Base-by-base conservation (phyloP, 2,329 filamentous ascomycete genomes). In the Aspergillus luchuensis region DNA sequence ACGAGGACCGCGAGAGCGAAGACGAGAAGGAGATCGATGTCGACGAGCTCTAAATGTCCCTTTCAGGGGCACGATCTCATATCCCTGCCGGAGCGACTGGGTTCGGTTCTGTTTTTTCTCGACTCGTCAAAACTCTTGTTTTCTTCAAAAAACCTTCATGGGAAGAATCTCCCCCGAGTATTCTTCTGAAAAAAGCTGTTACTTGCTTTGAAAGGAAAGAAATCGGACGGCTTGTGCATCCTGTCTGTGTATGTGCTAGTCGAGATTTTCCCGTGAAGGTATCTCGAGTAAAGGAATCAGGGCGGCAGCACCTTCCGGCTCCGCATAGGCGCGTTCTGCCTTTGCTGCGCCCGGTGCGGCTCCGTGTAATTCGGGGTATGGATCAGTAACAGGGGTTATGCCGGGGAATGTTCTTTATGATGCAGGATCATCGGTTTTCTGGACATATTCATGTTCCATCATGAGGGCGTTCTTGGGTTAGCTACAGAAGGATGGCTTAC, bases 1-100 rank as follows among this genome's bases (percentile, higher is more conserved):
- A 96, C 82, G 93, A 98, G 79, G 94, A 97, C 79, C 84, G 89
- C 68, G 89, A 91, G 66, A 83, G 78, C 61, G 82, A 81, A 72
- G 85, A 84, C 66, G 87, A 85, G 76, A 92, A 91, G 83, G 92
- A 96, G 71, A 88, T 97, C 73, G 92, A 96, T 78, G 91, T 97
- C 77, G 94, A 98, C 82, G 92, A 97, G 79, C 97, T 98, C 79
- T 97, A 88, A 86, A 75, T 60, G 59, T 67, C 69, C 64, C 61
- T 53, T 57, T 52, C 33, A 36, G 52, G 45, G 59, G 51, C 63
- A 59, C 63, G 69, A 69, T 70, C 67, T 69, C 66, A 69, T 64
- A 59, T 61, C 68, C 71, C 67, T 72, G 67, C 67, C 66, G 71
- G 70, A 66, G 65, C 61, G 53, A 43, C 63, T 66, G 66, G 65